phyloP scores from a whole-genome alignment of 2,329 filamentous ascomycete species.

The Penicillium sp. region DNA sequence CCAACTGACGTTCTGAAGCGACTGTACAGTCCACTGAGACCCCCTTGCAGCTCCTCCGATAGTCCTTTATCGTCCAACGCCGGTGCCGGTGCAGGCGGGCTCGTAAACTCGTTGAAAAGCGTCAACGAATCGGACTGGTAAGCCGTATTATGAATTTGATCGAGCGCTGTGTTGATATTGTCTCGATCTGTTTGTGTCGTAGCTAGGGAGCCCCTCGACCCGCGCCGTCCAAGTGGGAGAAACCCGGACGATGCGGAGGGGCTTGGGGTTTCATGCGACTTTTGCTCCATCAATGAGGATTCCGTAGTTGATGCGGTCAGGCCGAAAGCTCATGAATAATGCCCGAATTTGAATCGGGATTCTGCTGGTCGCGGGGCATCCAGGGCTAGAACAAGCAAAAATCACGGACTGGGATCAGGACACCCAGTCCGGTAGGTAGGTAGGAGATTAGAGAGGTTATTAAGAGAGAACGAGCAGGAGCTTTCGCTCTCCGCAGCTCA shows the following conservation, averaged over 20 bases:
- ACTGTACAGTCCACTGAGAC: conserved; percentile 86
- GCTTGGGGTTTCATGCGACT: conserved; percentile 47
- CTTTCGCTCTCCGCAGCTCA: conserved; percentile 27
- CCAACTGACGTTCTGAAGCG: conserved; percentile 83
- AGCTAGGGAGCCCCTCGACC: conserved; percentile 57
- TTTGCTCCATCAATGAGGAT: conserved; percentile 42
- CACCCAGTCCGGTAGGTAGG: conserved; percentile 6
- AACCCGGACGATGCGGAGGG: conserved; percentile 54
- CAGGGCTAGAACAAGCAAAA: conserved; percentile 4
- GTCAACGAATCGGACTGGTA: conserved; percentile 84
- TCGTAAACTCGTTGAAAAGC: conserved; percentile 89
- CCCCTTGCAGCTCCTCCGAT: conserved; percentile 78
- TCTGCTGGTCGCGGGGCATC: conserved; percentile 18
- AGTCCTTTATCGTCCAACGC: conserved; percentile 72
- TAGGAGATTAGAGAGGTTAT: conserved; percentile 6
- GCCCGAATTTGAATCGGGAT: conserved; percentile 16
- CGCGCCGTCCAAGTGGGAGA: conserved; percentile 53
- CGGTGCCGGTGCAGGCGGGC: conserved; percentile 65
- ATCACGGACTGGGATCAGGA: conserved; percentile 5
- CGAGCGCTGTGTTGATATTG: conserved; percentile 75
- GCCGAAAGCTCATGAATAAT: conserved; percentile 25
- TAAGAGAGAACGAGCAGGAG: conserved; percentile 11
- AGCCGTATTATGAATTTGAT: conserved; percentile 88
- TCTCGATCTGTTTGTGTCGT: conserved; percentile 69
- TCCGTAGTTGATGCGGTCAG: conserved; percentile 17